Conservation (phyloP, 1,284 basidiomycete species). For the Ganoderma leucocontextum region DNA sequence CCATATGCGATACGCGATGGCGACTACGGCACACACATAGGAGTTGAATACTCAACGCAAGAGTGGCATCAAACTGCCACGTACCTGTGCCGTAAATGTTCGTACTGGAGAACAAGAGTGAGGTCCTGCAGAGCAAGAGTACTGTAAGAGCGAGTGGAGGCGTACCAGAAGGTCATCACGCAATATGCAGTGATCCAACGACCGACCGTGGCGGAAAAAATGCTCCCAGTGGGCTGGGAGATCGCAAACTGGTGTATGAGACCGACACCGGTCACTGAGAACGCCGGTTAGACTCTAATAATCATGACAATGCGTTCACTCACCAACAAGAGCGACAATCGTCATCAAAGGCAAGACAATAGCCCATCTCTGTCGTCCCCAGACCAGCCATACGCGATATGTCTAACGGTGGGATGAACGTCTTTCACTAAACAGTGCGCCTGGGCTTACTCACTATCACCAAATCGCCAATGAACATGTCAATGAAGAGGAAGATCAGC, state of each 20-base stretch:
- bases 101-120: neutral
- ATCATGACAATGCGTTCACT: neutral
- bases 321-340: slow-evolving; percentile 11
- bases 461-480: too few relatives aligned
- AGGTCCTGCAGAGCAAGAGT: neutral
- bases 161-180: slow-evolving; percentile 11
- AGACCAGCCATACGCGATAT: too few relatives aligned
- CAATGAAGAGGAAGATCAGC: too few relatives aligned
- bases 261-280: neutral
- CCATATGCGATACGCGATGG: slow-evolving; percentile 20
- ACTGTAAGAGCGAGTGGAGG: neutral
- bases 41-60: too few relatives aligned
- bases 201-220: neutral
- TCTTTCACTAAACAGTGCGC: too few relatives aligned
- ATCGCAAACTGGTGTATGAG: slow-evolving; percentile 7
- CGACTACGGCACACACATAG: neutral
- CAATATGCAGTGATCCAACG: slow-evolving; percentile 9
- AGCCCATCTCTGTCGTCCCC: neutral
- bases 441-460: too few relatives aligned
- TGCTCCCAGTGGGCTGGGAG: neutral
- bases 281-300: neutral
- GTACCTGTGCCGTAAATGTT: slow-evolving; percentile 15
- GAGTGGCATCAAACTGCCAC: too few relatives aligned
- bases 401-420: too few relatives aligned
- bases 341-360: slow-evolving; percentile 6